phyloP scores from a whole-genome alignment of 2,329 filamentous ascomycete species.

The Septoria petroselini region DNA sequence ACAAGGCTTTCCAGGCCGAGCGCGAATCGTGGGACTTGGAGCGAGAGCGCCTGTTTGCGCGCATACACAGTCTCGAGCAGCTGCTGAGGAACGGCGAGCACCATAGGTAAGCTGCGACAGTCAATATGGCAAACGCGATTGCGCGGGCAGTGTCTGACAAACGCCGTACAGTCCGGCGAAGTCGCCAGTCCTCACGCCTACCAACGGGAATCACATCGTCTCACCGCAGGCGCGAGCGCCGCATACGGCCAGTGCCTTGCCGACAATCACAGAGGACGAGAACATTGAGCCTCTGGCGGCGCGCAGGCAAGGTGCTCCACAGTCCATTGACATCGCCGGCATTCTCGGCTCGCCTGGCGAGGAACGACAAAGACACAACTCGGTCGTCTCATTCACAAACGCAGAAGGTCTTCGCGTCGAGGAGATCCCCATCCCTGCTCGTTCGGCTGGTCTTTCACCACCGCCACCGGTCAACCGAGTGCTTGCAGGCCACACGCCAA shows the following conservation, averaged over 20 bases:
- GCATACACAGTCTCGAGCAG: conserved; percentile 37
- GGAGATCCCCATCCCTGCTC: conserved; percentile 35
- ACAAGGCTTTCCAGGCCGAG: conserved; percentile 38
- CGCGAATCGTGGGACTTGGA: conserved; percentile 38
- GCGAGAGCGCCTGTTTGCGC: conserved; percentile 34
- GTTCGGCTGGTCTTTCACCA: conserved; percentile 31
- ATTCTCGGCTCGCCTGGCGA: conserved; percentile 18
- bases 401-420: conserved; percentile 31
- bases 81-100: conserved; percentile 36
- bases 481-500: conserved; percentile 38
- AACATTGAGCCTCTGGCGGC: conserved; percentile 28
- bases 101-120: conserved; percentile 33
- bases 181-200: conserved; percentile 36
- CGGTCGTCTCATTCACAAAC: conserved; percentile 28
- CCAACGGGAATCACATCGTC: conserved; percentile 21
- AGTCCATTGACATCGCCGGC: conserved; percentile 28
- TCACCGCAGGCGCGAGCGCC: conserved; percentile 18
- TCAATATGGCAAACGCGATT: too few relatives aligned
- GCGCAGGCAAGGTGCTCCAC: conserved; percentile 30
- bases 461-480: conserved; percentile 33
- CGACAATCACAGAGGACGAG: conserved; percentile 38
- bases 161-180: conserved; percentile 36
- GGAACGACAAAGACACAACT: conserved; percentile 22
- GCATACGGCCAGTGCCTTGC: conserved; percentile 23
- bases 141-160: conserved; percentile 12